phyloP scores from a whole-genome alignment of 2,329 filamentous ascomycete species.

The Nothophoma quercina region DNA sequence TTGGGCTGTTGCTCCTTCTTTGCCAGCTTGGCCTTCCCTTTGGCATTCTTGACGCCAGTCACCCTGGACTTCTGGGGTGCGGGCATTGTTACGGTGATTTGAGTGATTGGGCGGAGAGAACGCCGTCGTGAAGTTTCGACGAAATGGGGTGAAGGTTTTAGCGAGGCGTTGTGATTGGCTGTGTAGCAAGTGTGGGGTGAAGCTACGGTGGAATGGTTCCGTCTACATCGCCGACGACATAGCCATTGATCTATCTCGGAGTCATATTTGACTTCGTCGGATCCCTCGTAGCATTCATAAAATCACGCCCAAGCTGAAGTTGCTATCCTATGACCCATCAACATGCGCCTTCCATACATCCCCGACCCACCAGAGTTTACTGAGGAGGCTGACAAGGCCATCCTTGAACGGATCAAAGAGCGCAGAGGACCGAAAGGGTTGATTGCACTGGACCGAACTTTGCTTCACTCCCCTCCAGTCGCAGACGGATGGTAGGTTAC shows the following conservation, averaged over 20 bases:
- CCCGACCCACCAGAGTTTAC: constrained; percentile 58
- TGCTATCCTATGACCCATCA: not conserved
- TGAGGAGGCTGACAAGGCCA: constrained; percentile 57
- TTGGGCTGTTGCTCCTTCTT: constrained; percentile 23
- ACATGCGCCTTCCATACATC: constrained; percentile 64
- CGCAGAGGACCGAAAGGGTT: constrained; percentile 60
- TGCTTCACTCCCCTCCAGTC: constrained; percentile 63
- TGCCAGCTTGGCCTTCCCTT: constrained; percentile 17
- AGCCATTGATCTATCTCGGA: not conserved
- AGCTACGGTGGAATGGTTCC: not conserved
- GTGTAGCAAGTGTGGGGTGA: constrained; percentile 10
- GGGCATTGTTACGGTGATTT: constrained; percentile 8
- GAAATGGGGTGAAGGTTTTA: constrained; percentile 15
- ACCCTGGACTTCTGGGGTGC: constrained; percentile 5
- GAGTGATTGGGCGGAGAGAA: constrained; percentile 12
- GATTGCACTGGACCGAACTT: constrained; percentile 61
- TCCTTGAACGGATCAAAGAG: constrained; percentile 60
- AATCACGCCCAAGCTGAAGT: too few relatives aligned
- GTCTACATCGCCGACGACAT: not conserved
- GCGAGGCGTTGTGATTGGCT: constrained; percentile 15
- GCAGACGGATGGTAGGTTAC: constrained; percentile 60
- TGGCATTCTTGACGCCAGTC: constrained; percentile 26
- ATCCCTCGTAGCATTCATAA: too few relatives aligned
- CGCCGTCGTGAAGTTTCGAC: constrained; percentile 17
- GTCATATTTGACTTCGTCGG: too few relatives aligned